Conservation (phyloP, 768 basidiomycete genomes). For the Lentinula aciculospora region DNA sequence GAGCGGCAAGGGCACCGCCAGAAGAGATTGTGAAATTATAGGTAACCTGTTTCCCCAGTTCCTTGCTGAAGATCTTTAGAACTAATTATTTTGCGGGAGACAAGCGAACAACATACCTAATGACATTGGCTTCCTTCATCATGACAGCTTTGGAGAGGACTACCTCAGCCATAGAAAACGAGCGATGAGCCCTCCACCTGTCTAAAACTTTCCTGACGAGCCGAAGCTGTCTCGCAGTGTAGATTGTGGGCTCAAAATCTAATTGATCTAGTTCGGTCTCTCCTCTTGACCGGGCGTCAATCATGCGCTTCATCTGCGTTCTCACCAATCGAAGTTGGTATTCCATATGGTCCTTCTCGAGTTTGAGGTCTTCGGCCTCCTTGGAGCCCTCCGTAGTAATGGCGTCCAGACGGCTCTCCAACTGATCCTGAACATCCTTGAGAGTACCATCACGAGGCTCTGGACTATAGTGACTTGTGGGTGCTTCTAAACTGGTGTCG, state of each 20-base stretch:
- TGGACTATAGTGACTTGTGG: constrained; percentile 54
- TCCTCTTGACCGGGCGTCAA: constrained; percentile 74
- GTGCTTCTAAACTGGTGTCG: constrained; percentile 78
- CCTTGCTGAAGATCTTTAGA: constrained; percentile 47
- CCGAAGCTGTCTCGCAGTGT: constrained; percentile 75
- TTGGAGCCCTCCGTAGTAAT: constrained; percentile 36
- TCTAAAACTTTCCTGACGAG: constrained; percentile 79
- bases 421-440: constrained; percentile 67
- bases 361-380: constrained; percentile 81
- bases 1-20: constrained; percentile 70
- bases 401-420: constrained; percentile 69
- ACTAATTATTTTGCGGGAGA: too few relatives aligned
- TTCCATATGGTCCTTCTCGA: constrained; percentile 92
- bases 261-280: constrained; percentile 59
- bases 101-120: constrained; percentile 54
- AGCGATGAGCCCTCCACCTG: constrained; percentile 78
- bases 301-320: constrained; percentile 74
- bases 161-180: constrained; percentile 90
- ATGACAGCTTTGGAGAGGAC: constrained; percentile 80
- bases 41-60: constrained; percentile 78
- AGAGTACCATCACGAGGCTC: constrained; percentile 54
- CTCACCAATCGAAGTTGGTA: constrained; percentile 79
- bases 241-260: constrained; percentile 76
- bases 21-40: constrained; percentile 94
- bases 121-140: constrained; percentile 92